Percentiles rank a stretch among this genome's conserved stretches.
phyloP scores from a whole-genome alignment of 305 asterid genomes.

The Fraxinus albicans region DNA sequence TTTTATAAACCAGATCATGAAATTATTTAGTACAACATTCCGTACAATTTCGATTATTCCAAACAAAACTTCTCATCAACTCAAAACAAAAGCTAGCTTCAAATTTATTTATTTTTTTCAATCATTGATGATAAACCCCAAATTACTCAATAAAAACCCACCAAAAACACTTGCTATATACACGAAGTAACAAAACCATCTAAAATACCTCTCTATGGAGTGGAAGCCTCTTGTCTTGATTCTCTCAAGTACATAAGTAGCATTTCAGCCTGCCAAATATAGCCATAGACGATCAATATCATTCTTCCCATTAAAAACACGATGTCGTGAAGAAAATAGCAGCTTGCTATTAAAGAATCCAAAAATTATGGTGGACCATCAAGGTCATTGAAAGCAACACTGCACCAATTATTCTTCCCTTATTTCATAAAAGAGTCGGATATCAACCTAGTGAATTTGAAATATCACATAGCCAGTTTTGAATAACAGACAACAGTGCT shows the following conservation, averaged over 20 bases:
- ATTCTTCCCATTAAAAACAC: neutral
- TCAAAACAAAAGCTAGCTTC: neutral
- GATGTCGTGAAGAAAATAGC: neutral
- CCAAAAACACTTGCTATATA: slow-evolving; percentile 14
- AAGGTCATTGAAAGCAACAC: neutral
- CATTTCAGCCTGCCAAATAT: slow-evolving; percentile 34
- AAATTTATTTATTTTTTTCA: neutral
- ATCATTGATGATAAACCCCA: neutral
- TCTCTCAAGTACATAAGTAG: slow-evolving; percentile 37
- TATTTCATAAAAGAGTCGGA: neutral
- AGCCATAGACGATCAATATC: neutral
- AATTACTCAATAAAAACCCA: slow-evolving; percentile 16
- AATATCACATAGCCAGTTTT: slow-evolving; percentile 1
- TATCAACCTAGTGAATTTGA: neutral
- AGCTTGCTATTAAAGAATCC: neutral
- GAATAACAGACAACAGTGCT: neutral
- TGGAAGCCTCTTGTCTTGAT: slow-evolving; percentile 32
- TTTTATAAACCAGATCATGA: neutral
- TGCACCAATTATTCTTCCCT: neutral
- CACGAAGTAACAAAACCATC: neutral
- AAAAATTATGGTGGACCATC: neutral
- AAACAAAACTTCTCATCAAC: neutral
- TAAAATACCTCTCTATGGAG: slow-evolving; percentile 12
- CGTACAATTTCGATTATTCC: neutral
- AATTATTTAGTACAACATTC: neutral